Evolutionary conservation across 768 basidiomycete species (phyloP).

Genomic region (Amanita molliuscula): DNA sequence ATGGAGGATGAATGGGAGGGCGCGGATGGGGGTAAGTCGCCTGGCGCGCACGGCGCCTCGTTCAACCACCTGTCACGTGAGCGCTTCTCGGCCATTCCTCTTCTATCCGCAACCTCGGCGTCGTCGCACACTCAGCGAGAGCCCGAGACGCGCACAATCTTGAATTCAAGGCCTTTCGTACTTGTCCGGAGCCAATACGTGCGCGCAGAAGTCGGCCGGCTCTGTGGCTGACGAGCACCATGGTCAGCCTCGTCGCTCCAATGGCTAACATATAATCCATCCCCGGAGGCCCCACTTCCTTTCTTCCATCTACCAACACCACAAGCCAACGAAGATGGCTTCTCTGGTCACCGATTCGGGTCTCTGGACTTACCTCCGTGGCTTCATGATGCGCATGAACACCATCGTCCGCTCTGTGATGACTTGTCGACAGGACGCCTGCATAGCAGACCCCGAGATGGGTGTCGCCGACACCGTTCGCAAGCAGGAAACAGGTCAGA

Average conservation of each 20-base stretch:
- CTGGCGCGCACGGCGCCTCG: background rate
- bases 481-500: background rate
- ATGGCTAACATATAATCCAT: background rate
- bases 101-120: no score
- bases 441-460: background rate
- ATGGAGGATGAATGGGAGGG: background rate
- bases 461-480: no score
- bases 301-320: background rate
- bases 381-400: background rate
- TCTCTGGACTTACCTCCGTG: background rate
- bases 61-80: constrained; percentile 6
- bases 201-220: background rate
- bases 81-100: background rate
- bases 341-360: background rate
- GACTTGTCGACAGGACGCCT: background rate
- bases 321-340: background rate
- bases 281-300: background rate
- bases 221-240: background rate
- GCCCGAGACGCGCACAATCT: no score
- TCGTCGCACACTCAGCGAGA: no score
- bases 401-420: background rate
- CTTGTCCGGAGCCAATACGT: no score
- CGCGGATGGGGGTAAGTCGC: background rate
- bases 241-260: background rate
- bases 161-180: no score